Percentiles rank a stretch among this genome's conserved stretches.
These are phyloP conservation scores for Leccinum truebloodii DNA, from an alignment of 768 basidiomycete species.

Conservation along the genomic window DNA sequence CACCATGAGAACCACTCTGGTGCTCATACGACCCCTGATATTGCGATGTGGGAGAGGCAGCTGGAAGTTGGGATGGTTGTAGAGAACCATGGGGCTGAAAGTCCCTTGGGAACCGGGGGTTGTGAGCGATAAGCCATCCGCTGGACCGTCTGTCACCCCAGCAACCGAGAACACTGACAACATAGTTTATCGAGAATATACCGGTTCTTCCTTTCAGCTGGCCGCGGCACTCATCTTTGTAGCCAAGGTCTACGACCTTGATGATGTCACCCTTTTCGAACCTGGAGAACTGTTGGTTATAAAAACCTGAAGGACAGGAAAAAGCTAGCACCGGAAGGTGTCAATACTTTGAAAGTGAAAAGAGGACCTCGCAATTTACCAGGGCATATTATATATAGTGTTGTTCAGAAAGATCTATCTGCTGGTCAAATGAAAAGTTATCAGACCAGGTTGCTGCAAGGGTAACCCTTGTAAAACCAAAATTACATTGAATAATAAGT, in stretches of 20 bases:
- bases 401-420: no score
- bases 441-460: no score
- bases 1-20: conserved; percentile 11
- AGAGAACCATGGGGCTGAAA: conserved; percentile 12
- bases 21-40: conserved; percentile 24
- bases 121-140: conserved; percentile 14
- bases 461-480: no score
- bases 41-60: conserved; percentile 9
- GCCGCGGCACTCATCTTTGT: conserved; percentile 97
- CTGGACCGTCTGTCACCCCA: conserved; percentile 56
- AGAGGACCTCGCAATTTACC: no score
- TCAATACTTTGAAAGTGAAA: no score
- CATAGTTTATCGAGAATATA: conserved; percentile 97
- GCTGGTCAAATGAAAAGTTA: no score
- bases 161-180: conserved; percentile 71
- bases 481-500: no score
- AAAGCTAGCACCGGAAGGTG: no score
- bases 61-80: conserved; percentile 18
- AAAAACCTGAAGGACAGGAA: conserved; percentile 19
- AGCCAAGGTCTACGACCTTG: conserved; percentile 90
- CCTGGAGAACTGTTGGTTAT: conserved; percentile 51
- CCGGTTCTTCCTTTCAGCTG: conserved; percentile 88
- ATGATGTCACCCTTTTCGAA: conserved; percentile 94
- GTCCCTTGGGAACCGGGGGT: conserved; percentile 10
- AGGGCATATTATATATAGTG: no score